Evolutionary conservation across 2,329 filamentous ascomycete genomes (phyloP).

Genomic region (Westerdykella sp.): DNA sequence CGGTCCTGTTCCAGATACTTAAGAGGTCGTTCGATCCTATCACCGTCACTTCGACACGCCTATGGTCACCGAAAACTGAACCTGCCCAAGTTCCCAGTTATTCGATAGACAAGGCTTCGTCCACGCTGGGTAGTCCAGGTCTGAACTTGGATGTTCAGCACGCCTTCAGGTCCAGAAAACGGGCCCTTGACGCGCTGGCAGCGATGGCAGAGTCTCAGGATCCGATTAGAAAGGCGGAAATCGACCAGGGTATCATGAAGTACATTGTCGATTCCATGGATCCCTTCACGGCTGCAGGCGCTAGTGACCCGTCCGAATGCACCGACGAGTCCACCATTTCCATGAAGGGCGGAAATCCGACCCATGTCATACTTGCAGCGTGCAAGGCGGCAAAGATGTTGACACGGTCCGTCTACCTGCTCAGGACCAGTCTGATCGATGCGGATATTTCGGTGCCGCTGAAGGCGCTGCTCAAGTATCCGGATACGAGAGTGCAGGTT

Average conservation of each 20-base stretch:
- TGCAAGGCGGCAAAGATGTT: slow-evolving; percentile 77
- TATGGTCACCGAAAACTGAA: slow-evolving; percentile 48
- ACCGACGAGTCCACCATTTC: slow-evolving; percentile 32
- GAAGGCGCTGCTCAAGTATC: slow-evolving; percentile 66
- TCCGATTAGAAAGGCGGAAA: slow-evolving; percentile 72
- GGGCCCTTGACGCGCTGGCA: slow-evolving; percentile 70
- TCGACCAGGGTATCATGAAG: slow-evolving; percentile 72
- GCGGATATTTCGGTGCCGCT: slow-evolving; percentile 73
- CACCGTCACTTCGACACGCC: slow-evolving; percentile 42
- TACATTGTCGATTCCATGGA: slow-evolving; percentile 80
- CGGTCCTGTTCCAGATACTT: slow-evolving; percentile 56
- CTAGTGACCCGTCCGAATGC: slow-evolving; percentile 10
- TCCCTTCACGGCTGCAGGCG: slow-evolving; percentile 46
- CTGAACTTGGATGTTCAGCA: slow-evolving; percentile 53
- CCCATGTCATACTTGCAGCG: slow-evolving; percentile 72
- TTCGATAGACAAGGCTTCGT: slow-evolving; percentile 26
- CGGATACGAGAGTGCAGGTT: slow-evolving; percentile 72
- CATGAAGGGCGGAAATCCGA: slow-evolving; percentile 65
- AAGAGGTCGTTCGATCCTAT: slow-evolving; percentile 61
- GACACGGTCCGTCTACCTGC: slow-evolving; percentile 73
- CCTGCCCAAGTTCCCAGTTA: slow-evolving; percentile 21
- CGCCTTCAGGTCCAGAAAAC: slow-evolving; percentile 69
- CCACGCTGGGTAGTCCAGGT: slow-evolving; percentile 27
- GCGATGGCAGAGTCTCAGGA: slow-evolving; percentile 77
- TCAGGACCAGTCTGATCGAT: slow-evolving; percentile 83